A percentile compares a stretch with the other conserved stretches of the same genome.
Conservation (phyloP, 2,329 filamentous ascomycete genomes). For the Beauveria sp. region DNA sequence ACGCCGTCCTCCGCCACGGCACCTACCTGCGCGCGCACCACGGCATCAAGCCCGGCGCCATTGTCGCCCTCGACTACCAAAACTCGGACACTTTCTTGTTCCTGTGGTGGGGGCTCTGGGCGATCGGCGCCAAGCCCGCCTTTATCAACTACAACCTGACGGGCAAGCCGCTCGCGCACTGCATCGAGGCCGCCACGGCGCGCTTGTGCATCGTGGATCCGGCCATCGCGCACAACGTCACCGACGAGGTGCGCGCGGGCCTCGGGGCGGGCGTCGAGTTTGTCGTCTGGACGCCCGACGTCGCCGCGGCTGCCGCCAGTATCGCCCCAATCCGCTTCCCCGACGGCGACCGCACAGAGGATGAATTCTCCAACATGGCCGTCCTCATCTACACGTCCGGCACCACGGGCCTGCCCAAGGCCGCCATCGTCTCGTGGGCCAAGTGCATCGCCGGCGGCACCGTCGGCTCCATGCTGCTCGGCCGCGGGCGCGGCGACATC, state of each 20-base stretch:
- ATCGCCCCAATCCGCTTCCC: conserved; percentile 48
- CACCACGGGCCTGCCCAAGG: conserved; percentile 77
- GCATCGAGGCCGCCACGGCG: conserved; percentile 59
- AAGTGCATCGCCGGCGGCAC: conserved; percentile 50
- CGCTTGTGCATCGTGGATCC: conserved; percentile 64
- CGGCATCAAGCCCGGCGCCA: conserved; percentile 59
- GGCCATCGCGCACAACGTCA: conserved; percentile 45
- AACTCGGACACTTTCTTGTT: conserved; percentile 76
- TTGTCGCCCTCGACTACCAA: conserved; percentile 74
- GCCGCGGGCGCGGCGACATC: conserved; percentile 54
- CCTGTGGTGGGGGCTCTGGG: conserved; percentile 71
- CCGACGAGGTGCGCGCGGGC: conserved; percentile 47
- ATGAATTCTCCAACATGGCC: conserved; percentile 49
- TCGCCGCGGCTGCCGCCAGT: conserved; percentile 46
- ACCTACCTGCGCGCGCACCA: conserved; percentile 62
- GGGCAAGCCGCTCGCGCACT: conserved; percentile 65
- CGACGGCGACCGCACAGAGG: conserved; percentile 46
- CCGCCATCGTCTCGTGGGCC: conserved; percentile 66
- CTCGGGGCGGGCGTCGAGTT: conserved; percentile 43
- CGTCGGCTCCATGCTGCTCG: conserved; percentile 49
- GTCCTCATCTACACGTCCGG: conserved; percentile 80
- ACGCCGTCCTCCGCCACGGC: conserved; percentile 63
- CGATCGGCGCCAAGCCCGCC: conserved; percentile 72
- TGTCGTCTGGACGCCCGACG: conserved; percentile 51
- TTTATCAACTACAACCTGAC: conserved; percentile 84